These are phyloP conservation scores for Chlorella ohadii DNA, from an alignment of 139 green algal species.

Conservation along the genomic window DNA sequence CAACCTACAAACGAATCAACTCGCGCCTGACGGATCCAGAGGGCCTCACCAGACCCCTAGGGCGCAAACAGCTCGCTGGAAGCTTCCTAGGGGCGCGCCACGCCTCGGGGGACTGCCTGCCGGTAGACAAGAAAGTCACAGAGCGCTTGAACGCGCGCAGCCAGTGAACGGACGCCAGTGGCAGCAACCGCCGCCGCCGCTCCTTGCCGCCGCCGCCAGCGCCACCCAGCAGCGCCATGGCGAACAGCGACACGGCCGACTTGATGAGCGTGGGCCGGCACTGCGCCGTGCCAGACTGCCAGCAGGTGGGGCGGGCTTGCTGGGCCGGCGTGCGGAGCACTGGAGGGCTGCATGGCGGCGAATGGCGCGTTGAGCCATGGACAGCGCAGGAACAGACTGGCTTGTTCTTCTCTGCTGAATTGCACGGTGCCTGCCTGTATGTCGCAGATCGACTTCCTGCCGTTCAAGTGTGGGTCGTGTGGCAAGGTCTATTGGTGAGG, in stretches of 20 bases:
- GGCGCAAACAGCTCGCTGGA: too few species aligned
- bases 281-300: slow-evolving; percentile 63
- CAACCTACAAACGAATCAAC: too few species aligned
- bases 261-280: slow-evolving; percentile 62
- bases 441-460: slow-evolving; percentile 78
- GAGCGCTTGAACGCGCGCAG: too few species aligned
- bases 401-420: background rate
- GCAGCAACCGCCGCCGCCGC: background rate
- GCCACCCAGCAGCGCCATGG: slow-evolving; percentile 17
- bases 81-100: too few species aligned
- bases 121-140: too few species aligned
- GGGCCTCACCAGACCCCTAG: too few species aligned
- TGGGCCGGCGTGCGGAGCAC: too few species aligned
- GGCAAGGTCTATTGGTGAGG: slow-evolving; percentile 57
- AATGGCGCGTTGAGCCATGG: too few species aligned
- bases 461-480: slow-evolving; percentile 77
- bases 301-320: background rate
- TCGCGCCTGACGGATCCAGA: too few species aligned
- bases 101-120: too few species aligned
- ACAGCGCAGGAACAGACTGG: too few species aligned
- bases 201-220: background rate
- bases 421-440: background rate
- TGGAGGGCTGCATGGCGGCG: background rate
- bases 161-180: too few species aligned
- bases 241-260: slow-evolving; percentile 50